Evolutionary conservation across 345 rosid species (phyloP).

Genomic region (Clausena lansium): DNA sequence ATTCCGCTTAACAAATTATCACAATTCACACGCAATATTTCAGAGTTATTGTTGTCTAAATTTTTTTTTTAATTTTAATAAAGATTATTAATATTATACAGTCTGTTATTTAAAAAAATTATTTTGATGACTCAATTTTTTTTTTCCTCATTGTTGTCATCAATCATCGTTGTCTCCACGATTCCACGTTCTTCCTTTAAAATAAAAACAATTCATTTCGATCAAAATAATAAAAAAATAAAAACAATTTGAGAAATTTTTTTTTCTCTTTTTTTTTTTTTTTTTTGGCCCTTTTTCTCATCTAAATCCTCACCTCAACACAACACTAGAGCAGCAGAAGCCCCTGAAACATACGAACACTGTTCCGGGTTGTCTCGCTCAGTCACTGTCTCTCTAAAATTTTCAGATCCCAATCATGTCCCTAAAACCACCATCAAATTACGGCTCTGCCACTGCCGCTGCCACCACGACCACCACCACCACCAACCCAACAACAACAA

Average conservation of each 20-base stretch:
- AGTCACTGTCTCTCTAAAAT: not conserved
- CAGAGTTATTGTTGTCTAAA: too few species aligned
- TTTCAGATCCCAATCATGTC: constrained; percentile 18
- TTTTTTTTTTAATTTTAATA: too few species aligned
- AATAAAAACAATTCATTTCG: not conserved
- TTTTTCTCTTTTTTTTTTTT: too few species aligned
- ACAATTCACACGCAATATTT: too few species aligned
- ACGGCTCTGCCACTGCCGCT: constrained; percentile 29
- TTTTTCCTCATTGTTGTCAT: not conserved
- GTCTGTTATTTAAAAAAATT: too few species aligned
- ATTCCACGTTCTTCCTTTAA: not conserved
- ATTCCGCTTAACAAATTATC: too few species aligned
- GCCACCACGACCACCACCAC: constrained; percentile 16
- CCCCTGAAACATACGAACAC: not conserved
- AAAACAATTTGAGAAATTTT: too few species aligned
- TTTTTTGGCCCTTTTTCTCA: not conserved
- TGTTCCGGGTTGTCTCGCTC: not conserved
- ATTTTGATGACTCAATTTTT: too few species aligned
- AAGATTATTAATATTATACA: too few species aligned
- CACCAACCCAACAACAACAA: constrained; percentile 17
- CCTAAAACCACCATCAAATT: constrained; percentile 30
- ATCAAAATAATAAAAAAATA: too few species aligned
- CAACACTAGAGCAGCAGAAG: not conserved
- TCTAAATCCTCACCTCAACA: not conserved
- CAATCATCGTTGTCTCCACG: not conserved